These are phyloP conservation scores for Phytomonas sp. DNA, from an alignment of 208 protist species.

Conservation along the genomic window DNA sequence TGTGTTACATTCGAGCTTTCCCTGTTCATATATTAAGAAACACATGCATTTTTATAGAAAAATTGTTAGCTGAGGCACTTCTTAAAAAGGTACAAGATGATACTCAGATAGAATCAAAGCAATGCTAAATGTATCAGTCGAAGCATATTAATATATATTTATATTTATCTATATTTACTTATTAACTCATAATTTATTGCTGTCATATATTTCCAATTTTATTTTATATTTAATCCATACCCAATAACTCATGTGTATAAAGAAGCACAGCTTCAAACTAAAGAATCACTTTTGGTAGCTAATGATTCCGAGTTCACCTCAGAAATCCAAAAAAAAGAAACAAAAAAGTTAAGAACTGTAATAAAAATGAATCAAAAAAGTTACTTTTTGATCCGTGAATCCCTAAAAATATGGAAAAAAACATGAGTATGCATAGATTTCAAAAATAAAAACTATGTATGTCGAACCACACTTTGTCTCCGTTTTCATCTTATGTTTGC, in stretches of 20 bases:
- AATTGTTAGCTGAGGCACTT: background rate
- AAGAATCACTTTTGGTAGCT: background rate
- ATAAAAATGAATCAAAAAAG: conserved; percentile 17
- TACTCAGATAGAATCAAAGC: conserved; percentile 9
- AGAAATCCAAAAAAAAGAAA: conserved; percentile 7
- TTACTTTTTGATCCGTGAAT: conserved; percentile 8
- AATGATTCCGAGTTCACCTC: background rate
- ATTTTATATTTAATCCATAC: background rate
- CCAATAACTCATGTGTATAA: background rate
- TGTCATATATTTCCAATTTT: background rate
- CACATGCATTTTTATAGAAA: background rate
- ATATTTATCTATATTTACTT: background rate
- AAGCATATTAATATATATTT: conserved; percentile 7
- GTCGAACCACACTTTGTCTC: background rate
- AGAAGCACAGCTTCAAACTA: background rate
- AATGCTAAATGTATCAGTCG: conserved; percentile 6
- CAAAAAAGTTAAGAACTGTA: conserved; percentile 11
- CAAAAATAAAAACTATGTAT: background rate
- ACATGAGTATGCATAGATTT: conserved; percentile 1
- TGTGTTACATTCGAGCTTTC: background rate
- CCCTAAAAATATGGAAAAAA: conserved; percentile 13
- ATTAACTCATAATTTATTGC: background rate
- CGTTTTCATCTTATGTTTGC: conserved; percentile 4
- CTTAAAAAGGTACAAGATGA: conserved; percentile 3
- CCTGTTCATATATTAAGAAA: background rate